Conservation (phyloP, 805 yeast genomes). For the Isabelozyma heimii region DNA sequence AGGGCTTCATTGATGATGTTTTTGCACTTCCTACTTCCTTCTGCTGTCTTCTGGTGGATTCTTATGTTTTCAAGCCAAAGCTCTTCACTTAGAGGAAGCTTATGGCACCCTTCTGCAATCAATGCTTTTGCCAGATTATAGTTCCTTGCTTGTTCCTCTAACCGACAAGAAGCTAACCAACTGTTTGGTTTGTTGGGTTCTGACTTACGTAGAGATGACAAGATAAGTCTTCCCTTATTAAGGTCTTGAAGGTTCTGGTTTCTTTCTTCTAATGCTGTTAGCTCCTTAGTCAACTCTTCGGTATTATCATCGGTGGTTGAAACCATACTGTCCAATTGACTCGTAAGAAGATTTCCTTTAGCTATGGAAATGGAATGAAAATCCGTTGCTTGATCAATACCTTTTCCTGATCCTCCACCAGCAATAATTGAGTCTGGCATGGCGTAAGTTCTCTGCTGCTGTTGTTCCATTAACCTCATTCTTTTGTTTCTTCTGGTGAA, state of each 20-base stretch:
- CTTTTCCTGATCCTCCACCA: constrained; percentile 11
- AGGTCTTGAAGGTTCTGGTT: constrained; percentile 37
- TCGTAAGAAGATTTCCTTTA: constrained; percentile 55
- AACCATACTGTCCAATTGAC: constrained; percentile 45
- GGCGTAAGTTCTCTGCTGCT: constrained; percentile 70
- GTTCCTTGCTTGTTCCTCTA: constrained; percentile 67
- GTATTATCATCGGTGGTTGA: constrained; percentile 11
- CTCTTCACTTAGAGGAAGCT: constrained; percentile 63
- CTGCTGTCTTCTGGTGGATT: constrained; percentile 47
- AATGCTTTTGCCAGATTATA: constrained; percentile 54
- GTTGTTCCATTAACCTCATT: constrained; percentile 57
- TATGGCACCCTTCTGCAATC: constrained; percentile 72
- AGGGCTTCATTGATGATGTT: constrained; percentile 67
- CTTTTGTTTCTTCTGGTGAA: constrained; percentile 79
- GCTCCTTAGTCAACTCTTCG: constrained; percentile 32
- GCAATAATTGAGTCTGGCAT: constrained; percentile 71
- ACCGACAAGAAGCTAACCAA: constrained; percentile 83
- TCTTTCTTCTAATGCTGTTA: constrained; percentile 18
- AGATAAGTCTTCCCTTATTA: constrained; percentile 53
- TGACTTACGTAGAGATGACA: constrained; percentile 65
- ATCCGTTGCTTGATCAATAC: constrained; percentile 29
- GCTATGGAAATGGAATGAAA: constrained; percentile 61
- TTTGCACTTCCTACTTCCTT: constrained; percentile 45
- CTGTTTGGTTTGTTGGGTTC: constrained; percentile 73
- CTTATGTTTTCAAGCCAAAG: constrained; percentile 82